Evolutionary conservation across 225 moss, liverwort and hornwort species (phyloP).

Genomic region (Rhytidiadelphus loreus): DNA sequence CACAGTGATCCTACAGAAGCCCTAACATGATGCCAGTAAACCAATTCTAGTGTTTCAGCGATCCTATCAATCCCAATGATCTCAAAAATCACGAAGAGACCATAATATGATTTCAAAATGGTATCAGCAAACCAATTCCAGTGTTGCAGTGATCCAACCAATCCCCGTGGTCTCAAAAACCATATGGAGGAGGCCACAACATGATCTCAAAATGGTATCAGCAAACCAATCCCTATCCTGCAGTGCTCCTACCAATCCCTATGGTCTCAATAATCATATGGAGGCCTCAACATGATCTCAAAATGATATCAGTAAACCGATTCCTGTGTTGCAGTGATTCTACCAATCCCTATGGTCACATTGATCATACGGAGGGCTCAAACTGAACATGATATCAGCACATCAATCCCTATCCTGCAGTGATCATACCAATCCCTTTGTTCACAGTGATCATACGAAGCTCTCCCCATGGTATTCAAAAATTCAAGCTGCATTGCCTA

Average conservation of each 20-base stretch:
- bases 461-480: neutral
- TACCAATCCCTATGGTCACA: neutral
- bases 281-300: neutral
- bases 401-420: neutral
- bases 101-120: neutral
- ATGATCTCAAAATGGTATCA: neutral
- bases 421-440: neutral
- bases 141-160: neutral
- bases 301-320: neutral
- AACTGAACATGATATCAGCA: neutral
- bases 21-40: neutral
- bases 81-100: neutral
- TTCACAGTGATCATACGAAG: neutral
- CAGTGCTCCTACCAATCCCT: neutral
- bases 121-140: neutral
- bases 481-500: neutral
- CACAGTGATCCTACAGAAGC: too few relatives aligned
- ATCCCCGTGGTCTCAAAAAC: neutral
- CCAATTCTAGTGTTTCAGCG: neutral
- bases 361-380: neutral
- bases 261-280: neutral
- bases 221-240: neutral
- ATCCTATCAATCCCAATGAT: neutral
- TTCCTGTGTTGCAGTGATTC: neutral
- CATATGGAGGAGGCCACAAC: neutral